These are phyloP conservation scores for Fragaria nilgerrensis DNA, from an alignment of 306 rosid genomes.

Conservation along the genomic window DNA sequence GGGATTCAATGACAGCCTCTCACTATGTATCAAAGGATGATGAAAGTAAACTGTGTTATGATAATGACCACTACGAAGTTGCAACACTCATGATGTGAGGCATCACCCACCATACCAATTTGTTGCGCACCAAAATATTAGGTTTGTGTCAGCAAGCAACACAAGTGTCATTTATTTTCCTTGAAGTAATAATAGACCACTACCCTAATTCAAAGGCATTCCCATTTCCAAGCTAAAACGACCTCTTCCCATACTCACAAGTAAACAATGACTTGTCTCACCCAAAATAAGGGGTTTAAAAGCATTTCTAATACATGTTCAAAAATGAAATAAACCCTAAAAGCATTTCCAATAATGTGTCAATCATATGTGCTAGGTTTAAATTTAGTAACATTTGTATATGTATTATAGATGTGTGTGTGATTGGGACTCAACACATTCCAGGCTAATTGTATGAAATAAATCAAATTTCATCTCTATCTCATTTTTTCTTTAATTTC, in stretches of 20 bases:
- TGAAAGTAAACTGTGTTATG: slow-evolving; percentile 11
- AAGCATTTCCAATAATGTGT: too few relatives aligned
- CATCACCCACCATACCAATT: slow-evolving; percentile 21
- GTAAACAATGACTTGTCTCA: slow-evolving; percentile 3
- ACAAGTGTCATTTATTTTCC: slow-evolving; percentile 13
- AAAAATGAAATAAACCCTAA: too few relatives aligned
- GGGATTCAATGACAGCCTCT: slow-evolving; percentile 14
- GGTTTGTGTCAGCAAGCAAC: slow-evolving; percentile 18
- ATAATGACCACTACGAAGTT: slow-evolving; percentile 15
- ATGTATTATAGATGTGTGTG: too few relatives aligned
- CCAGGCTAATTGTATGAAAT: too few relatives aligned
- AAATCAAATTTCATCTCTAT: too few relatives aligned
- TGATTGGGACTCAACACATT: too few relatives aligned
- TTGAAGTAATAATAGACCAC: slow-evolving; percentile 1
- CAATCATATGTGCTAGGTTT: neutral
- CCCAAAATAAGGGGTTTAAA: neutral
- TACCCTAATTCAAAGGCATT: neutral
- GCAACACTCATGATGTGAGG: slow-evolving; percentile 22
- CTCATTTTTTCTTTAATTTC: too few relatives aligned
- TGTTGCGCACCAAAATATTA: slow-evolving; percentile 11
- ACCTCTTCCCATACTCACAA: slow-evolving; percentile 13
- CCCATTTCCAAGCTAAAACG: neutral
- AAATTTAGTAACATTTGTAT: too few relatives aligned
- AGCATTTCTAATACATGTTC: neutral
- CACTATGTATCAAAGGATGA: slow-evolving; percentile 7